A percentile compares a stretch with the other conserved stretches of the same genome.
phyloP scores from a whole-genome alignment of 768 basidiomycete species.

The Boletus sensibilis region DNA sequence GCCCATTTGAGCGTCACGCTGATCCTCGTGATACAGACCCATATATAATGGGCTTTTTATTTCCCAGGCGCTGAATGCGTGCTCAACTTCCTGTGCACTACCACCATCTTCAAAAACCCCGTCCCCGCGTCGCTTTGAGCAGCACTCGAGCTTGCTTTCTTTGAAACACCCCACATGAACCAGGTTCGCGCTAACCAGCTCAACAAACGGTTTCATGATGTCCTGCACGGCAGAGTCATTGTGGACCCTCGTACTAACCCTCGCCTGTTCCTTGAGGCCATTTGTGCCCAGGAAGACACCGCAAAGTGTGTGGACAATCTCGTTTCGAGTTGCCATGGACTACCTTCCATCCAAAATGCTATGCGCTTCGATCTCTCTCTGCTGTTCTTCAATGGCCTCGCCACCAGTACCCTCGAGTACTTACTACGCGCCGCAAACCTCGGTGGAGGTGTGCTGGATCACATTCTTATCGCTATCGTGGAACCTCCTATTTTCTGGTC shows the following conservation, averaged over 20 bases:
- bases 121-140: neutral
- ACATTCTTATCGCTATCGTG: slow-evolving; percentile 43
- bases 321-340: slow-evolving; percentile 36
- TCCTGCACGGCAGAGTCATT: slow-evolving; percentile 31
- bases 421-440: slow-evolving; percentile 40
- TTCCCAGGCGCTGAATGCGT: neutral
- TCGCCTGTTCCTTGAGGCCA: slow-evolving; percentile 46
- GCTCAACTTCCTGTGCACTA: slow-evolving; percentile 6
- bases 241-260: slow-evolving; percentile 26
- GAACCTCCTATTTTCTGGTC: slow-evolving; percentile 56
- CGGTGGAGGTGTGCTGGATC: slow-evolving; percentile 44
- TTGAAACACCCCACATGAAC: slow-evolving; percentile 6
- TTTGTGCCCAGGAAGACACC: slow-evolving; percentile 41
- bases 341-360: slow-evolving; percentile 40
- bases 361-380: slow-evolving; percentile 42
- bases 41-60: neutral
- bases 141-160: neutral
- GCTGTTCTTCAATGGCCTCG: slow-evolving; percentile 45
- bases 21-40: neutral
- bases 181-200: slow-evolving; percentile 28
- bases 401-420: slow-evolving; percentile 38
- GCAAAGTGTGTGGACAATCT: slow-evolving; percentile 40
- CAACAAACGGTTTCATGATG: slow-evolving; percentile 34
- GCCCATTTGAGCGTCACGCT: neutral
- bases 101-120: neutral